Conservation (phyloP, 768 basidiomycete genomes). For the Leccinum longicurvipes region DNA sequence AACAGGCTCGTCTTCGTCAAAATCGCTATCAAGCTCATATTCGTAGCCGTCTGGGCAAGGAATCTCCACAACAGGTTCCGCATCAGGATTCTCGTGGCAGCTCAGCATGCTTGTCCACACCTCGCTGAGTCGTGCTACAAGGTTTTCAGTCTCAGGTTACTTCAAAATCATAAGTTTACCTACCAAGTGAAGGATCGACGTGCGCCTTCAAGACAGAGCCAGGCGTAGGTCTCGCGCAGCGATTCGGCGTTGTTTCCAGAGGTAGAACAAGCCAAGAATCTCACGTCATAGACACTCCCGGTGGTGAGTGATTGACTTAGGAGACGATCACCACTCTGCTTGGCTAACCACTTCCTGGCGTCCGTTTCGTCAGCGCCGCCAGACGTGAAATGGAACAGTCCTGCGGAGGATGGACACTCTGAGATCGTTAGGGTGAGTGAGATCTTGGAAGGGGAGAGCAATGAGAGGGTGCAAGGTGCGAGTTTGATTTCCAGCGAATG, state of each 20-base stretch:
- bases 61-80: conserved; percentile 1
- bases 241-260: not conserved
- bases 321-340: conserved; percentile 2
- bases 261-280: conserved; percentile 13
- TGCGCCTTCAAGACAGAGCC: conserved; percentile 12
- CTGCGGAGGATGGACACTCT: conserved; percentile 9
- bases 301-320: conserved; percentile 15
- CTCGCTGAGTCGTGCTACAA: conserved; percentile 8
- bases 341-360: conserved; percentile 1
- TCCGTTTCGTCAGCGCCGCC: not conserved
- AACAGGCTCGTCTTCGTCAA: conserved; percentile 15
- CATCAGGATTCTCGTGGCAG: not conserved
- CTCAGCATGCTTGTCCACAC: conserved; percentile 7
- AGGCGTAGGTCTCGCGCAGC: conserved; percentile 11
- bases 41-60: conserved; percentile 10
- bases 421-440: conserved; percentile 15
- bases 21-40: conserved; percentile 26
- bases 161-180: not conserved
- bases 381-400: conserved; percentile 9
- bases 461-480: not conserved
- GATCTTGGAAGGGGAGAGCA: not conserved
- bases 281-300: conserved; percentile 18
- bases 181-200: conserved; percentile 8
- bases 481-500: not conserved
- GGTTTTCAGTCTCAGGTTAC: not conserved